These are phyloP conservation scores for Magnolia kwangsiensis DNA, from an alignment of 164 flowering plant genomes.

Conservation along the genomic window DNA sequence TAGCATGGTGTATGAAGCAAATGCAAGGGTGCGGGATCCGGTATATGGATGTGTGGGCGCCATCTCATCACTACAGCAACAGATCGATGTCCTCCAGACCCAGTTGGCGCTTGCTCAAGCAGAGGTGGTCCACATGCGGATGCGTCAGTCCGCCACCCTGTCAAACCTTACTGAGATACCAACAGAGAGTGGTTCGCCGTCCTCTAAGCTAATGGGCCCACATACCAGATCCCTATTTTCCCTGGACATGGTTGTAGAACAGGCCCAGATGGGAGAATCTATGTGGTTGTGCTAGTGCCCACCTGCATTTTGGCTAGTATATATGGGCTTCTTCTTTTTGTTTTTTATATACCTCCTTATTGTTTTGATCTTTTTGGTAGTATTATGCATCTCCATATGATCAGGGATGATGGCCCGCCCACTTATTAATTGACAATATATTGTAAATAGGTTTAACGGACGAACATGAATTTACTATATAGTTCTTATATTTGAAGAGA, in stretches of 20 bases:
- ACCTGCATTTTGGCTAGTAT: not conserved
- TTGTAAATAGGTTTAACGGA: not conserved
- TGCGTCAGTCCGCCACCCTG: conserved; percentile 32
- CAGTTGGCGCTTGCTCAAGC: conserved; percentile 79
- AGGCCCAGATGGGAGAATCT: conserved; percentile 44
- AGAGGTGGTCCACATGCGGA: conserved; percentile 63
- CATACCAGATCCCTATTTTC: conserved; percentile 35
- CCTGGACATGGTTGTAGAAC: conserved; percentile 43
- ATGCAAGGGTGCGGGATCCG: conserved; percentile 76
- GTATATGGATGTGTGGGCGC: conserved; percentile 86
- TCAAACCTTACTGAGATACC: conserved; percentile 8
- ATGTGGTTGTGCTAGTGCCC: conserved; percentile 50
- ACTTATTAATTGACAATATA: not conserved
- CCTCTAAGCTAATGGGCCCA: conserved; percentile 23
- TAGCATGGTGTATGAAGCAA: conserved; percentile 86
- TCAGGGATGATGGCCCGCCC: not conserved
- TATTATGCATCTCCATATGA: not conserved
- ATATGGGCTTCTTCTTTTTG: not conserved
- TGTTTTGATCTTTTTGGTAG: not conserved
- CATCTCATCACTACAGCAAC: conserved; percentile 69
- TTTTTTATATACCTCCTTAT: not conserved
- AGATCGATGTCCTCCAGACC: conserved; percentile 55
- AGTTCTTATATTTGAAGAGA: not conserved
- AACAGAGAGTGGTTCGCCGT: conserved; percentile 17
- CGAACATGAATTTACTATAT: not conserved